phyloP scores from a whole-genome alignment of 2,329 filamentous ascomycete genomes.

The Trichoderma hamatum region DNA sequence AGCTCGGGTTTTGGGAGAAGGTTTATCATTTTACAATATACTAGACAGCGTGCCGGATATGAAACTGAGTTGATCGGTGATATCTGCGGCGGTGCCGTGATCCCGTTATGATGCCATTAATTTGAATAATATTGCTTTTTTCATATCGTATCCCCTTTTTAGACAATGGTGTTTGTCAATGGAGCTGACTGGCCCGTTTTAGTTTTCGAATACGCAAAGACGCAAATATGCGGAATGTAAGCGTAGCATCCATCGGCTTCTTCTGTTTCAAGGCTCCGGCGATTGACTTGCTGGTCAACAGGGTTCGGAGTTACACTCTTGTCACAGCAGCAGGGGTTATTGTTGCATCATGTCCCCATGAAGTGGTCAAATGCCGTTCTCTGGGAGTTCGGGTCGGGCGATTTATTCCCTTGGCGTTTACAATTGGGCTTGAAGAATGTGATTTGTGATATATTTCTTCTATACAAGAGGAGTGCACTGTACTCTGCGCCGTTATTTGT shows the following conservation, averaged over 20 bases:
- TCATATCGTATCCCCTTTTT: too few relatives aligned
- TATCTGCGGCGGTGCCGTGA: not conserved
- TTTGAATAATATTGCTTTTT: not conserved
- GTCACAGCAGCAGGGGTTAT: too few relatives aligned
- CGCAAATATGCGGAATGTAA: not conserved
- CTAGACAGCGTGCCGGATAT: constrained; percentile 7
- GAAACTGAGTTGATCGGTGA: not conserved
- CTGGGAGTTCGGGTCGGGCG: not conserved
- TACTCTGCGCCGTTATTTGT: too few relatives aligned
- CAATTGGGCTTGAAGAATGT: not conserved
- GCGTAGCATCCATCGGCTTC: not conserved
- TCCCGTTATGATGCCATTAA: not conserved
- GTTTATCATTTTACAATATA: not conserved
- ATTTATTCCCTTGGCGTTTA: not conserved
- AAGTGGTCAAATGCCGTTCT: not conserved
- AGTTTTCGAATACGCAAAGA: not conserved
- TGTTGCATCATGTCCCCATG: too few relatives aligned
- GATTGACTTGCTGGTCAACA: too few relatives aligned
- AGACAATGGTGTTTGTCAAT: too few relatives aligned
- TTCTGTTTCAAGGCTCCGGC: not conserved
- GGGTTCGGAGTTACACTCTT: too few relatives aligned
- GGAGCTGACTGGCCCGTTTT: not conserved
- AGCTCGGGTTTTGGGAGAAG: not conserved
- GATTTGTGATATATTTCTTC: too few relatives aligned
- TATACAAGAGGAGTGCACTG: too few relatives aligned